Percentiles rank a stretch among this genome's conserved stretches.
Evolutionary conservation across 2,329 filamentous ascomycete genomes (phyloP).

Genomic region (Botrytis elliptica): DNA sequence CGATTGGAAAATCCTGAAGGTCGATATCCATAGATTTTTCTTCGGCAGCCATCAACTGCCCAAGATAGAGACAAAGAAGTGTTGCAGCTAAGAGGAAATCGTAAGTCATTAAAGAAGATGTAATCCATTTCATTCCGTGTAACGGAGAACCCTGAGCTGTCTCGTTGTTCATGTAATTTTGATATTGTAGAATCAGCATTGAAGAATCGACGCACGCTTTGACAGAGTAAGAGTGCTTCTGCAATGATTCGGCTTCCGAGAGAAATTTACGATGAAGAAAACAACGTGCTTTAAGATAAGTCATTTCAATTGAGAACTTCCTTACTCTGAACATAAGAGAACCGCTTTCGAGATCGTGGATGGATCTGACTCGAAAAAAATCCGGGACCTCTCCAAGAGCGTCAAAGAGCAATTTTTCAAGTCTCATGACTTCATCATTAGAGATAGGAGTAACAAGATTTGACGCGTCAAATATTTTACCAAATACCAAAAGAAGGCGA

Average conservation of each 20-base stretch:
- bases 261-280: constrained; percentile 33
- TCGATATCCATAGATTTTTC: not conserved
- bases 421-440: constrained; percentile 50
- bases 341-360: constrained; percentile 50
- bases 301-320: constrained; percentile 42
- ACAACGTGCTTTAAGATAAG: constrained; percentile 31
- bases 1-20: constrained; percentile 20
- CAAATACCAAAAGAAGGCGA: constrained; percentile 49
- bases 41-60: constrained; percentile 23
- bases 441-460: constrained; percentile 49
- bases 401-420: constrained; percentile 49
- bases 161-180: constrained; percentile 36
- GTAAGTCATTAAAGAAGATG: constrained; percentile 27
- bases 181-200: constrained; percentile 48
- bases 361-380: constrained; percentile 48
- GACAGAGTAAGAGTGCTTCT: constrained; percentile 50
- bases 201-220: constrained; percentile 52
- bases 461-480: constrained; percentile 51
- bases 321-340: constrained; percentile 48
- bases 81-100: constrained; percentile 35
- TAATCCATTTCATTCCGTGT: constrained; percentile 29
- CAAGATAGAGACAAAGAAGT: constrained; percentile 33
- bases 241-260: constrained; percentile 47
- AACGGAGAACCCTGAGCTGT: constrained; percentile 20
- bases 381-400: constrained; percentile 46